Percentiles rank a stretch among this genome's conserved stretches.
phyloP scores from a whole-genome alignment of 2,329 filamentous ascomycete species.

The Cryphonectria nitschkei region DNA sequence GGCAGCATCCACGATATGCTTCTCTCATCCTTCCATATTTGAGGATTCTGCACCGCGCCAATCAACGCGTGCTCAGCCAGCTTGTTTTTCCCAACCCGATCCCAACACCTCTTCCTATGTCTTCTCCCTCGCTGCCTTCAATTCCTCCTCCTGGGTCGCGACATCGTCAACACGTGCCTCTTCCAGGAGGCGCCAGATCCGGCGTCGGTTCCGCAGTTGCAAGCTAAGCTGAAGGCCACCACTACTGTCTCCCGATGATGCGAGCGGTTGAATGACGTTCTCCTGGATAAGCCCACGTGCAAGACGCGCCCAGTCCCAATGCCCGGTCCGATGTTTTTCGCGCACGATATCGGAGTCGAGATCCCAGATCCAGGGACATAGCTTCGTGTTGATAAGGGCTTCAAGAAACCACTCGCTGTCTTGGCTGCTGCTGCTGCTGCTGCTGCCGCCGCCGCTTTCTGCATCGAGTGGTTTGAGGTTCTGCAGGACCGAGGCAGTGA shows the following conservation, averaged over 20 bases:
- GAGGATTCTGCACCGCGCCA: not conserved
- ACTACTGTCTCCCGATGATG: not conserved
- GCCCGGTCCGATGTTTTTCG: not conserved
- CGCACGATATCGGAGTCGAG: not conserved
- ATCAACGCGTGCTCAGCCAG: not conserved
- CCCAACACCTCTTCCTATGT: not conserved
- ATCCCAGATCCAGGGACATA: slow-evolving; percentile 1
- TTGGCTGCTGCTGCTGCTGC: not conserved
- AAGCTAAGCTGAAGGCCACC: not conserved
- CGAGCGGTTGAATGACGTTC: not conserved
- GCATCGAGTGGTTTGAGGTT: not conserved
- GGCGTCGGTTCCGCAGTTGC: not conserved
- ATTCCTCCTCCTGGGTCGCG: not conserved
- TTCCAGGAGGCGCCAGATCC: not conserved
- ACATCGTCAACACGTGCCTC: not conserved
- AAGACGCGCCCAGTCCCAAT: not conserved
- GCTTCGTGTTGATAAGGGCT: not conserved
- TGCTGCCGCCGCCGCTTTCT: not conserved
- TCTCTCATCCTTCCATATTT: not conserved
- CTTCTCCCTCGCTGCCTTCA: not conserved
- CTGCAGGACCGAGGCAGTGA: not conserved
- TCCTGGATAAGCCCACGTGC: not conserved
- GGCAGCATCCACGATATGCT: not conserved
- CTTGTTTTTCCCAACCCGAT: not conserved
- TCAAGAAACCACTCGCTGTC: not conserved